Conservation (phyloP, 768 basidiomycete species). For the Leccinum aurantiacum region DNA sequence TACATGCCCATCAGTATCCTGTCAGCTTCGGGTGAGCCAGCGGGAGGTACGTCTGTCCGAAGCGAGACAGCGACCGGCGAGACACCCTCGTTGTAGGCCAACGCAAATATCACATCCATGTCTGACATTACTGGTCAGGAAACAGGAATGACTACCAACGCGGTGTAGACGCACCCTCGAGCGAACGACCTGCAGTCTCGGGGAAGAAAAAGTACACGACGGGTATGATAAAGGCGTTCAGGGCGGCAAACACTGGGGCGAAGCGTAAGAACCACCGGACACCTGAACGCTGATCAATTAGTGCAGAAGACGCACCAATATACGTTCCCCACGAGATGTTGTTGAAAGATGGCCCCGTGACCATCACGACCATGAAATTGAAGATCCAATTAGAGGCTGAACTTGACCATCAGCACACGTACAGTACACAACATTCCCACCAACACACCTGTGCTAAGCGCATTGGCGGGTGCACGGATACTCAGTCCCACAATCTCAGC, state of each 20-base stretch:
- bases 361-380: conserved; percentile 60
- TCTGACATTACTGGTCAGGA: conserved; percentile 10
- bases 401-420: not conserved
- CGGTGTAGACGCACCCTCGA: conserved; percentile 42
- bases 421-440: not conserved
- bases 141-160: not conserved
- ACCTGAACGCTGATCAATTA: not conserved
- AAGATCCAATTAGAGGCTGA: conserved; percentile 51
- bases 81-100: no score
- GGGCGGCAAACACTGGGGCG: conserved; percentile 47
- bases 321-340: conserved; percentile 61
- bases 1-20: no score
- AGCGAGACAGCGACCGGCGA: no score
- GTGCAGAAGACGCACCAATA: conserved; percentile 40
- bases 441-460: conserved; percentile 49
- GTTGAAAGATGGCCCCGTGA: conserved; percentile 58
- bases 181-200: conserved; percentile 58
- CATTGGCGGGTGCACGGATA: conserved; percentile 64
- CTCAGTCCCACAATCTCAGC: conserved; percentile 64
- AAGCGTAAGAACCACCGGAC: not conserved
- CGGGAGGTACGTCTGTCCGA: no score
- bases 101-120: no score
- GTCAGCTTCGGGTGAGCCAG: no score
- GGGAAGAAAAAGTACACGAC: conserved; percentile 61
- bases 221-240: conserved; percentile 59